Percentiles rank a stretch among this genome's conserved stretches.
These are phyloP conservation scores for Pseudotulostoma volvatum DNA, from an alignment of 495 filamentous ascomycete genomes.

Conservation along the genomic window DNA sequence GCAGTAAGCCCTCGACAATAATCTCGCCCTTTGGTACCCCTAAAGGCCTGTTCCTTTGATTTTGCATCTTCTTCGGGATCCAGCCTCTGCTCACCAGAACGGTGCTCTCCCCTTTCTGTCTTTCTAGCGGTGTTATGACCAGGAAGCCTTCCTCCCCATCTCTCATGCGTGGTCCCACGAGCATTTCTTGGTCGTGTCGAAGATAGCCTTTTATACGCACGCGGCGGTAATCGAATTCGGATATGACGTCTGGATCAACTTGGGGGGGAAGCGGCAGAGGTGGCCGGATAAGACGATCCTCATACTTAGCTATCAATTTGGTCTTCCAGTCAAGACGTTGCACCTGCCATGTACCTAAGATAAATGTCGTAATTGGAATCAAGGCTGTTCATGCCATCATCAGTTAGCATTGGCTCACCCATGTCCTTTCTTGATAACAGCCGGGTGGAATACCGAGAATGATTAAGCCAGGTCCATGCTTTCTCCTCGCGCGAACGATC, in stretches of 20 bases:
- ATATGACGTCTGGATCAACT: conserved; percentile 61
- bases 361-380: conserved; percentile 83
- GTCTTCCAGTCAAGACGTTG: conserved; percentile 87
- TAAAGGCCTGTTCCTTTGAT: conserved; percentile 41
- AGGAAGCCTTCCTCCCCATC: conserved; percentile 83
- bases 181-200: conserved; percentile 86
- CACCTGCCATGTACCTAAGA: conserved; percentile 90
- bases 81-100: conserved; percentile 81
- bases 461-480: conserved; percentile 69
- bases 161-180: conserved; percentile 75
- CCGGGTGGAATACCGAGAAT: conserved; percentile 46
- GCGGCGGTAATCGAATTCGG: conserved; percentile 84
- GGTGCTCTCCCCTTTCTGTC: conserved; percentile 42
- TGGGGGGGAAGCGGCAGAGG: conserved; percentile 74
- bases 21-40: conserved; percentile 51
- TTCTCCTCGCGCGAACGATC: conserved; percentile 52
- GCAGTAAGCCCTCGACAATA: conserved; percentile 63
- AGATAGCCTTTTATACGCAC: conserved; percentile 60
- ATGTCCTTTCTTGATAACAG: too few species aligned
- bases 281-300: conserved; percentile 73
- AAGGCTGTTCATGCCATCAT: conserved; percentile 37
- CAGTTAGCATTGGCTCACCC: too few species aligned
- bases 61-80: conserved; percentile 55
- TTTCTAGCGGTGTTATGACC: conserved; percentile 80
- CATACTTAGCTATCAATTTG: conserved; percentile 70